phyloP scores from a whole-genome alignment of 2,329 filamentous ascomycete species.

The Atkinsonella texensis region DNA sequence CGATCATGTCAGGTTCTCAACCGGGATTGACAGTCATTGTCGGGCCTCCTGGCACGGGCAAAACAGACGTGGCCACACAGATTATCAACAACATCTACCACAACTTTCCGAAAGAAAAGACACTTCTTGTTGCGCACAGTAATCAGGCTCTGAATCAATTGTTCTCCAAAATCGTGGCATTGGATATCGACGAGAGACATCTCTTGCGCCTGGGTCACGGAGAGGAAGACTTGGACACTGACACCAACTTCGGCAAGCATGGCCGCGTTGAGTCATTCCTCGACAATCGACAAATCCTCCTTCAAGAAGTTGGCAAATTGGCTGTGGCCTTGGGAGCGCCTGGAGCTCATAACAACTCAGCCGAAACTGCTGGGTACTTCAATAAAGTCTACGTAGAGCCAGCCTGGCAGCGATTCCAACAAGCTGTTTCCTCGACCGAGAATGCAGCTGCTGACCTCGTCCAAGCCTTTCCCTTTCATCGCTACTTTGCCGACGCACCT shows the following conservation, averaged over 20 bases:
- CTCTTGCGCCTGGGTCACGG: conserved; percentile 85
- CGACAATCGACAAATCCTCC: conserved; percentile 67
- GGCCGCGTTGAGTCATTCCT: conserved; percentile 92
- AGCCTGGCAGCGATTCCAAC: conserved; percentile 75
- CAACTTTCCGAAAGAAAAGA: conserved; percentile 89
- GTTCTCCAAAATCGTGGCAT: conserved; percentile 92
- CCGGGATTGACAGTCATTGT: conserved; percentile 90
- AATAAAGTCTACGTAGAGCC: conserved; percentile 84
- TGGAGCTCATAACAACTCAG: conserved; percentile 90
- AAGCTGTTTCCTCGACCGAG: conserved; percentile 39
- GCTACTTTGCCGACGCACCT: conserved; percentile 78
- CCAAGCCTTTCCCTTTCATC: conserved; percentile 72
- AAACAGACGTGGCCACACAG: conserved; percentile 97
- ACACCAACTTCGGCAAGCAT: conserved; percentile 83
- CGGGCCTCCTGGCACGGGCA: conserved; percentile 90
- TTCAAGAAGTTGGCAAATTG: conserved; percentile 75
- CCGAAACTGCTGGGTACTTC: conserved; percentile 95
- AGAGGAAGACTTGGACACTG: conserved; percentile 83
- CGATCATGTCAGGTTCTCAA: conserved; percentile 86
- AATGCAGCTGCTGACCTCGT: conserved; percentile 50
- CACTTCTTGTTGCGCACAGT: conserved; percentile 86
- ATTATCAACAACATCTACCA: conserved; percentile 99
- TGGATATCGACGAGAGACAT: conserved; percentile 93
- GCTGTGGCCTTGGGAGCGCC: conserved; percentile 76
- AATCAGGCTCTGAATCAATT: conserved; percentile 97